Evolutionary conservation across 2,329 filamentous ascomycete species (phyloP).

Genomic region (Fusarium lateritium): DNA sequence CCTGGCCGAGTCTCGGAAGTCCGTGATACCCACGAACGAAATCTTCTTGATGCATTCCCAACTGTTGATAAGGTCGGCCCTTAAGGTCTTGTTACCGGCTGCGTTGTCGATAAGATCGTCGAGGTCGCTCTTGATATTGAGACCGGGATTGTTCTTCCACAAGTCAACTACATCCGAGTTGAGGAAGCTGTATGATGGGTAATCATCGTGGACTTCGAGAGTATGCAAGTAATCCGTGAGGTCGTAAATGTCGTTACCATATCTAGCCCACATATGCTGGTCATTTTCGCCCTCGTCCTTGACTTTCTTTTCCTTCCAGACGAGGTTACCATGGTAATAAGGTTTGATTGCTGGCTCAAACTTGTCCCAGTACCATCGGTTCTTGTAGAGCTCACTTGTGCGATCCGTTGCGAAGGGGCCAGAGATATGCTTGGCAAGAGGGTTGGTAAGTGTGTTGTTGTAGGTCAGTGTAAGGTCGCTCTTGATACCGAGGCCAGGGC

Average conservation of each 20-base stretch:
- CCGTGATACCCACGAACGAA: conserved; percentile 86
- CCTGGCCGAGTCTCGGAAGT: conserved; percentile 82
- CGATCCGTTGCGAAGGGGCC: conserved; percentile 71
- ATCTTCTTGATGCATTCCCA: conserved; percentile 85
- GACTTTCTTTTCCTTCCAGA: conserved; percentile 75
- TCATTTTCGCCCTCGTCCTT: conserved; percentile 75
- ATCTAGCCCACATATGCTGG: conserved; percentile 83
- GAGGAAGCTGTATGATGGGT: conserved; percentile 77
- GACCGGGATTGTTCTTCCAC: conserved; percentile 82
- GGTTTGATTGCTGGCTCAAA: conserved; percentile 87
- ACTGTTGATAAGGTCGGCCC: conserved; percentile 71
- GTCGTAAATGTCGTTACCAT: conserved; percentile 85
- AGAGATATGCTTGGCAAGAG: conserved; percentile 75
- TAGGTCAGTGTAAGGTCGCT: conserved; percentile 69
- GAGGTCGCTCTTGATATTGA: conserved; percentile 80
- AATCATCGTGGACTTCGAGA: conserved; percentile 68
- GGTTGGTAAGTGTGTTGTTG: conserved; percentile 73
- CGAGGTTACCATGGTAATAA: conserved; percentile 89
- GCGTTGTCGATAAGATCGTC: conserved; percentile 65
- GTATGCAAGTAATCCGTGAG: conserved; percentile 94
- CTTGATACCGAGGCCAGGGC: conserved; percentile 78
- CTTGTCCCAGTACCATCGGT: conserved; percentile 81
- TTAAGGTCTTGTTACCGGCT: conserved; percentile 66
- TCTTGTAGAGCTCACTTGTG: conserved; percentile 70
- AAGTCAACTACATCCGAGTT: conserved; percentile 76